Conservation (phyloP, 208 protist species). For the Trypanosomatidae sp. region DNA sequence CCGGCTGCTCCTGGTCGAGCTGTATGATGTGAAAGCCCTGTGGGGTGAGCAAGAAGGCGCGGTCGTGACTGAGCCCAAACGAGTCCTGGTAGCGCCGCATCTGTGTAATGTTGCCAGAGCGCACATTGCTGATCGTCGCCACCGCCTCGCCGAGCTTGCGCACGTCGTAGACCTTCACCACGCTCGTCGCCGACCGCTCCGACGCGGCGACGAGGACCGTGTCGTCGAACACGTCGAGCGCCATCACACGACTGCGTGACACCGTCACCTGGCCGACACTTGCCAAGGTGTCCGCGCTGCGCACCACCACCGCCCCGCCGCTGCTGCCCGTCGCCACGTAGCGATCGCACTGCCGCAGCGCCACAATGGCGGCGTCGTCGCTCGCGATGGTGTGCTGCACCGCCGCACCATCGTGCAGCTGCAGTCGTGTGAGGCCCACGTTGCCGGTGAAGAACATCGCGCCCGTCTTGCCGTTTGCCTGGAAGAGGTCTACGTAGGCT, state of each 20-base stretch:
- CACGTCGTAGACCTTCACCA: conserved; percentile 77
- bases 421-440: conserved; percentile 56
- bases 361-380: conserved; percentile 30
- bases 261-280: conserved; percentile 20
- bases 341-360: conserved; percentile 43
- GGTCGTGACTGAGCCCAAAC: conserved; percentile 31
- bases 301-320: conserved; percentile 43
- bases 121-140: conserved; percentile 43
- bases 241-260: conserved; percentile 52
- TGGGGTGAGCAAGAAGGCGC: conserved; percentile 55
- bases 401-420: conserved; percentile 23
- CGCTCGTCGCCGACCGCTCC: conserved; percentile 45
- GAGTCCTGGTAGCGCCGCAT: conserved; percentile 65
- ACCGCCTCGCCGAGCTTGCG: conserved; percentile 51
- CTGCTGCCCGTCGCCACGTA: conserved; percentile 61
- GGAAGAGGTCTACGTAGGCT: conserved; percentile 74
- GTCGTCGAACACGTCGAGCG: conserved; percentile 69
- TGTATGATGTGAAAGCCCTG: conserved; percentile 68
- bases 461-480: conserved; percentile 36
- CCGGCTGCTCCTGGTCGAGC: conserved; percentile 43
- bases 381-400: conserved; percentile 34
- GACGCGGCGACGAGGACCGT: conserved; percentile 54
- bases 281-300: conserved; percentile 23
- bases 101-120: conserved; percentile 46
- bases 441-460: conserved; percentile 76